Evolutionary conservation across 2,329 filamentous ascomycete genomes (phyloP).

Genomic region (Raffaelea deltoideospora): DNA sequence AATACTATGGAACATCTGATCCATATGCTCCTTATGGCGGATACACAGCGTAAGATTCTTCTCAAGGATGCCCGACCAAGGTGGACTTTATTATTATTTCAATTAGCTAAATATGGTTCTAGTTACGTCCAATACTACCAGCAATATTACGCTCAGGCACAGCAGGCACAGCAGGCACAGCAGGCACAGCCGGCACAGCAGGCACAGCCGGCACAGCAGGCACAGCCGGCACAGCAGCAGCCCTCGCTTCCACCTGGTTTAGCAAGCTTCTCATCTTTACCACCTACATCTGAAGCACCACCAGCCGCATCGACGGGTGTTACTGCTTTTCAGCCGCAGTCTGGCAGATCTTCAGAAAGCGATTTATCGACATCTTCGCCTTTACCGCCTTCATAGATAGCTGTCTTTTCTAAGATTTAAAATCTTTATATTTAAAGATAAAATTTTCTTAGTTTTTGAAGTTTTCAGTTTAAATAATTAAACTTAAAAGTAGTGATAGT

Average conservation of each 20-base stretch:
- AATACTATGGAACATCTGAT: conserved; percentile 56
- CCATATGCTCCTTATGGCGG: conserved; percentile 87
- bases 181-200: conserved; percentile 22
- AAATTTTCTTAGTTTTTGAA: too few relatives aligned
- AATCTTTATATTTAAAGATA: too few relatives aligned
- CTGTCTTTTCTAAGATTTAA: too few relatives aligned
- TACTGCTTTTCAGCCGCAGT: too few relatives aligned
- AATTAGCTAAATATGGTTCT: conserved; percentile 1
- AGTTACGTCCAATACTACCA: conserved; percentile 59
- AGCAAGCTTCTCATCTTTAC: too few relatives aligned
- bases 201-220: conserved; percentile 13
- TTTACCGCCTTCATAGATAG: too few relatives aligned
- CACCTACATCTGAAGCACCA: too few relatives aligned
- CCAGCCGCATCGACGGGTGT: too few relatives aligned
- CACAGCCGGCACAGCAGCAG: conserved; percentile 18
- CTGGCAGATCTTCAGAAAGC: too few relatives aligned
- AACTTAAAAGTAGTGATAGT: too few relatives aligned
- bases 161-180: conserved; percentile 32
- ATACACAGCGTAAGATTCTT: conserved; percentile 50
- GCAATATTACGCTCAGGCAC: conserved; percentile 45
- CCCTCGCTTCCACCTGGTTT: conserved; percentile 14
- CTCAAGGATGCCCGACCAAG: not conserved
- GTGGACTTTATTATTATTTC: conserved; percentile 13
- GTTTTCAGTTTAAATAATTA: too few relatives aligned
- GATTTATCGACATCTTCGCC: too few relatives aligned